Evolutionary conservation across 805 yeast genomes (phyloP), one percentile per base, ranked within the genome.

Genomic region (Candida silvatica): DNA sequence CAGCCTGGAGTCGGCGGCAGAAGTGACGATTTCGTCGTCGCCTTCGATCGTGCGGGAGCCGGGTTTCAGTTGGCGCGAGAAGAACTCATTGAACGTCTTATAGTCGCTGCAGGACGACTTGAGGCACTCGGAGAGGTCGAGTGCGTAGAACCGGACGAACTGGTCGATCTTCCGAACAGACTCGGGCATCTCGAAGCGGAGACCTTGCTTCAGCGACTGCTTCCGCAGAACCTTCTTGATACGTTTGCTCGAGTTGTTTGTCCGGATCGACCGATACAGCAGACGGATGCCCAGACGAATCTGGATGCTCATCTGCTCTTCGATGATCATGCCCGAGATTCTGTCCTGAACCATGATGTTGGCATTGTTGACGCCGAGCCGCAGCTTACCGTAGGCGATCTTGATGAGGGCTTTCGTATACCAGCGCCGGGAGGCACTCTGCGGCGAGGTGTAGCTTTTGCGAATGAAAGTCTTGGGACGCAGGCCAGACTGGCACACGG

Each of bases 341-440:
- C 98, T 67, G 54, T 92, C 97, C 55, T 92, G 97, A 2, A 90
- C 97, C 33, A 92, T 63, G 20, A 92, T 90, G 51, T 90, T 90
- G 7, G 97, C 98, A 32, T 94, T 86, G 51, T 90, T 85, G 17
- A 80, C 77, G 2, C 97, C 97, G 25, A 90, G 59, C 32, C 77
- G 76, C 52, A 87, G 81, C 47, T 81, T 81, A 0, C 98, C 98
- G 51, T 85, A 87, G 0, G 92, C 84, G 31, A 92, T 61, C 50
- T 86, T 88, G 33, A 87, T 80, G 37, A 88, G 62, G 3, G 83
- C 71, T 48, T 82, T 86, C 3, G 88, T 69, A 49, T 82, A 85
- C 97, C 97, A 88, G 40, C 87, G 74, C 46, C 84, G 77, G 4
- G 88, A 73, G 0, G 97, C 97, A 45, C 80, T 74, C 32, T 74